A percentile compares a stretch with the other conserved stretches of the same genome.
phyloP scores from a whole-genome alignment of 2,329 filamentous ascomycete species.

The Rutstroemia sydowiana region DNA sequence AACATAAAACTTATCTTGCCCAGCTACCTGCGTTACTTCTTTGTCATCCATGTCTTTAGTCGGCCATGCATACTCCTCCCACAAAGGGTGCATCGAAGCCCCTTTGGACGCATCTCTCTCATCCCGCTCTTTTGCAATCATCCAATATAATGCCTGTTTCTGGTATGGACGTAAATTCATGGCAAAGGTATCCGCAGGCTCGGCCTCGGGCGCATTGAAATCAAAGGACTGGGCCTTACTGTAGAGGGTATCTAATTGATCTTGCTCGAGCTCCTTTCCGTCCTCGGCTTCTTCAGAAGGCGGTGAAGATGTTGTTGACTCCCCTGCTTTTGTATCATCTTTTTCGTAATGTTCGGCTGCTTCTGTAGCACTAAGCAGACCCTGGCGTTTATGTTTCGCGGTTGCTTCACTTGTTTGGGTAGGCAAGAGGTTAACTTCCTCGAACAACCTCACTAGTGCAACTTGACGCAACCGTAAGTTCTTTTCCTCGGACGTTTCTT shows the following conservation, averaged over 20 bases:
- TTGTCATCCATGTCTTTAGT: conserved; percentile 79
- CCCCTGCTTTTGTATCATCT: conserved; percentile 36
- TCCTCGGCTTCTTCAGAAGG: conserved; percentile 61
- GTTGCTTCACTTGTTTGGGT: conserved; percentile 66
- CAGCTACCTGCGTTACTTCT: conserved; percentile 56
- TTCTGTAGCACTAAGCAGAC: conserved; percentile 79
- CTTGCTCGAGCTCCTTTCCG: conserved; percentile 85
- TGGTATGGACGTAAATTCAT: conserved; percentile 88
- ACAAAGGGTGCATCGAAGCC: conserved; percentile 88
- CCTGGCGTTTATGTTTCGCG: conserved; percentile 73
- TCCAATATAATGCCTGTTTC: conserved; percentile 92
- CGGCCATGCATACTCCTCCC: conserved; percentile 94
- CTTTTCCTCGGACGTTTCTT: conserved; percentile 80
- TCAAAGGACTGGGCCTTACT: conserved; percentile 96
- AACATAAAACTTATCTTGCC: conserved; percentile 75
- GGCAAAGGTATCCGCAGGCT: conserved; percentile 73
- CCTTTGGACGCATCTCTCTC: conserved; percentile 59
- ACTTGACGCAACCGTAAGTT: conserved; percentile 78
- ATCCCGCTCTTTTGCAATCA: conserved; percentile 87
- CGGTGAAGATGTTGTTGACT: conserved; percentile 36
- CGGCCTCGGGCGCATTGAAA: conserved; percentile 80
- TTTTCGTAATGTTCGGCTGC: conserved; percentile 70
- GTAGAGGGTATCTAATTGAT: conserved; percentile 89
- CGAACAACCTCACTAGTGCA: conserved; percentile 78
- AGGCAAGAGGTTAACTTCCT: conserved; percentile 79